Conservation (phyloP, 2,329 filamentous ascomycete species). For the Huntiella omanensis region DNA sequence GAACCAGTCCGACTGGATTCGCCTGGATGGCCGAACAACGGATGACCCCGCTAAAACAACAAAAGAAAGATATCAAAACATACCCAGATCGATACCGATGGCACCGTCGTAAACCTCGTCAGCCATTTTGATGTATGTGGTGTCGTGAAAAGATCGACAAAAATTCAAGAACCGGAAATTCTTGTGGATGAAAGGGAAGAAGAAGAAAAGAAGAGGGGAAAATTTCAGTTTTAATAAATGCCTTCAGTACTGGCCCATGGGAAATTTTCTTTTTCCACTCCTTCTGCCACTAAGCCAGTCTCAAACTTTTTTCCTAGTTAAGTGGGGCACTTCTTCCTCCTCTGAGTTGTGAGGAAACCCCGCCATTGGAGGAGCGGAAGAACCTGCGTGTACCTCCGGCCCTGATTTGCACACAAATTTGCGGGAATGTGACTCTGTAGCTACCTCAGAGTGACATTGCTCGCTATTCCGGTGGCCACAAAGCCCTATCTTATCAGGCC, state of each 20-base stretch:
- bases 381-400: constrained; percentile 7
- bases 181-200: constrained; percentile 11
- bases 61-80: constrained; percentile 19
- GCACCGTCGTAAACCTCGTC: constrained; percentile 99
- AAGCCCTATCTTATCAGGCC: constrained; percentile 12
- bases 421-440: background rate
- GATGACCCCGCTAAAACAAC: no score
- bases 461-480: constrained; percentile 9
- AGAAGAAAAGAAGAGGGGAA: constrained; percentile 12
- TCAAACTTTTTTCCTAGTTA: constrained; percentile 12
- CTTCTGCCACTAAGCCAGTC: constrained; percentile 10
- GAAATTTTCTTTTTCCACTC: constrained; percentile 10
- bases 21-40: no score
- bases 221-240: constrained; percentile 12
- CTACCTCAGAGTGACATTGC: constrained; percentile 7
- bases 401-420: constrained; percentile 4
- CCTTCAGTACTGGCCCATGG: constrained; percentile 7
- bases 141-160: constrained; percentile 12
- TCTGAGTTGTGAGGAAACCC: constrained; percentile 11
- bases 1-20: no score
- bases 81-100: constrained; percentile 99
- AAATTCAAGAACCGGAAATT: constrained; percentile 13
- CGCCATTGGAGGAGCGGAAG: constrained; percentile 7
- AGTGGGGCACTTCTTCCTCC: constrained; percentile 6
- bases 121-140: constrained; percentile 41